Evolutionary conservation across 768 basidiomycete genomes (phyloP), one percentile per base, ranked within the genome.

Genomic region (Leccinum broughii): DNA sequence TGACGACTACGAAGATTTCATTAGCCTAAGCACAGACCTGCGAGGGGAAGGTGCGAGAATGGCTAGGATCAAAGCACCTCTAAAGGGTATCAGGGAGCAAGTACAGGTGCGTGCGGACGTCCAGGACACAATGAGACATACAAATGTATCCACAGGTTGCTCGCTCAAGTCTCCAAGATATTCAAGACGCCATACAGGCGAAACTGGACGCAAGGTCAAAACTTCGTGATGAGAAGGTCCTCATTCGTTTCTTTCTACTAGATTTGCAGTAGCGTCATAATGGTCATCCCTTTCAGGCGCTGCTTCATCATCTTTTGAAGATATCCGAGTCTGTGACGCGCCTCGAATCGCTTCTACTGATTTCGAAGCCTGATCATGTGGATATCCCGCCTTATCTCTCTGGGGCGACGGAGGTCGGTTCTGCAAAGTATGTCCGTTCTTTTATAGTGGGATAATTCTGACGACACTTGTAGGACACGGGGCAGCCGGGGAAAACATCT

Each of bases 1-100:
- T 75, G 90, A 94, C 66, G 97, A 98, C 76, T 99, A 98, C 69
- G 95, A 95, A 72, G 95, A 95, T 14, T 99, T 98, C 72, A 96
- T 98, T 68, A 93, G 92, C 66, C 80, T 99, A 32, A 95, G 95
- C 64, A 95, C 95, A 3, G 94, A 98, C 67, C 73, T 98, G 64
- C 83, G 87, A 64, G 93, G 90, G 49, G 95, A 98, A 75, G 90
- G 91, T 3, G 78, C 80, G 41, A 80, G 93, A 63, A 72, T 96
- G 66, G 80, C 82, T 59, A 78, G 82, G 59, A 70, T 99, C 59
- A 86, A 87, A 64, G 73, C 73, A 26, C 95, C 96, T 1, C 72
- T 99, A 55, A 74, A 69, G 9, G 80, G 77, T 22, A 72, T 98
- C 22, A 85, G 84, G 64, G 68, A 70, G 34, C 85, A 90, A 64